Base-by-base conservation (phyloP, 202 grass and related monocot species). In the Carex sylvatica region DNA sequence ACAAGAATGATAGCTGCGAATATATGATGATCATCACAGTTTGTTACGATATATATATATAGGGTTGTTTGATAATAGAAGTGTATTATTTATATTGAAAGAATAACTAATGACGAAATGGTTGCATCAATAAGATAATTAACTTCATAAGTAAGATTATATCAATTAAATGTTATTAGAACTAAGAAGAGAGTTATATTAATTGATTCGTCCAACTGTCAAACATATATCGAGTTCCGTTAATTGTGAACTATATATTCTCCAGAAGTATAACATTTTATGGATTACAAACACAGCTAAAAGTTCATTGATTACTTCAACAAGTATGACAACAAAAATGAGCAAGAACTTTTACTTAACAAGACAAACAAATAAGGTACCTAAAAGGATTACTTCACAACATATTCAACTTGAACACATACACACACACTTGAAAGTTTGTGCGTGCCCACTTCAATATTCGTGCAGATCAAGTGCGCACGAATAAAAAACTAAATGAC, bases 291-390 rank as follows among this genome's bases (percentile, higher is more conserved):
- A 31, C 36, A 40, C 36, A 6, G 36, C 36, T 40, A 40, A 40
- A 40, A 40, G 26, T 11, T 11, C 7, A 11, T 1, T 7, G 61
- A 64, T 64, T 64, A 68, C 36, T 68, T 67, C 1, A 69, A 38
- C n/a, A 36, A 36, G 9, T n/a, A 69, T 40, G 2, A 67, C 15
- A 67, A 69, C 6, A 19, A 40, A 36, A 40, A 3, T 18, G 65
- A 69, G 33, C 65, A 69, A 69, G 31, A 19, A 69, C 10, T 69
- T 40, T 42, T 69, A 69, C 40, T 69, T n/a, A 69, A 69, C 33
- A 42, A 40, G 15, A 40, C 6, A 42, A 8, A 42, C 65, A 64
- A 64, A n/a, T 6, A 69, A 9, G 0, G 31, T n/a, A 40, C 4
- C 3, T 40, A 40, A 69, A 69, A 40, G 7, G 33, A 68, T 12